Evolutionary conservation across 441 rosid genomes (phyloP), one percentile per base, ranked within the genome.

Genomic region (Iberis amara): DNA sequence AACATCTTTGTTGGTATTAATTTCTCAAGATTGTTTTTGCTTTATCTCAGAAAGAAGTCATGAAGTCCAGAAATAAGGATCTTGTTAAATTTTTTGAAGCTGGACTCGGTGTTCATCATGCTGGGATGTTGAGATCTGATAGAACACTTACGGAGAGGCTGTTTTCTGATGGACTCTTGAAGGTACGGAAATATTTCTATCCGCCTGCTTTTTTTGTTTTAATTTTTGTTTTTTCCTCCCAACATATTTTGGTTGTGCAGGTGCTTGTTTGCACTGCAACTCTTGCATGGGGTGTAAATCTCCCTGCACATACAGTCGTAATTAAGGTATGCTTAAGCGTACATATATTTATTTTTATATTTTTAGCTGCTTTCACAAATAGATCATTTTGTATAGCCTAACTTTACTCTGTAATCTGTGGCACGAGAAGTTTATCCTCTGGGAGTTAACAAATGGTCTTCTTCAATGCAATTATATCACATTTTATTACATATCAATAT

Each of bases 201-300:
- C 28, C 52, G 52, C 41, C 52, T 71, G 45, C 36, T 50, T 24
- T 28, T 60, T 48, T 55, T 58, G 52, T 43, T 45, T 21, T 36
- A 38, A 41, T 36, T 39, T 40, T 11, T 51, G 39, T 33, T 56
- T 61, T 18, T 18, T 18, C 21, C 40, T 10, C 47, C 36, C 53
- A 48, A 42, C 64, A 53, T 43, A 21, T 64, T 55, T 63, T 53
- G 71, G 52, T 56, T 49, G 39, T 61, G 55, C 77, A 92, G 98
- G 91, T 88, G 55, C 94, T 92, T 67, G 94, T 92, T 71, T 92
- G 98, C 77, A 88, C 98, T 27, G 96, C 98, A 74, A 92, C 98
- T 67, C 77, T 92, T 74, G 96, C 98, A 10, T 92, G 98, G 98
- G 98, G 98, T 60, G 98, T 92, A 47, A 92, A 92, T 77, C 75